Evolutionary conservation across 805 yeast species (phyloP), one percentile per base, ranked within the genome.

Genomic region (Candida krabiensis): DNA sequence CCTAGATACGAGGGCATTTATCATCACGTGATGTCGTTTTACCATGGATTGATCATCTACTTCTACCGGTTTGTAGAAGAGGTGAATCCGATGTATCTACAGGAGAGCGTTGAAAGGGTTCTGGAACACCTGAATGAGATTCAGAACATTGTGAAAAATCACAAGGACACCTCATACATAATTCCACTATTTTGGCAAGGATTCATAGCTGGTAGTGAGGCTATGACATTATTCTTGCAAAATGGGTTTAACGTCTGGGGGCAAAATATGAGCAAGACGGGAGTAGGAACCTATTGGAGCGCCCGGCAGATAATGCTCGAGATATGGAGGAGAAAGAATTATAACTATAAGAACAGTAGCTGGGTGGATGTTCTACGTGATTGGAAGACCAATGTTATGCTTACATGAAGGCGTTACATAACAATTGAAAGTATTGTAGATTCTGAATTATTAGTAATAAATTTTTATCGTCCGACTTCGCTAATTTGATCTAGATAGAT

Each of bases 131-230:
- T 87, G 47, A 79, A 82, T 51, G 67, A 71, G 39, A 74, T 88
- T 38, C 85, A 80, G 40, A 55, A 59, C 28, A 64, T 86, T 33
- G 78, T 82, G 23, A 72, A 73, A 5, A 44, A 54, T 21, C 53
- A 61, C 38, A 63, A 70, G 15, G 79, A 76, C 18, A 79, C 82
- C 1, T 55, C 60, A 3, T 73, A 83, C 15, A 78, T 79, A 35
- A 77, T 83, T 24, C 96, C 96, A 4, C 64, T 86, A 23, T 79
- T 86, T 50, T 88, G 96, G 93, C 91, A 85, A 54, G 95, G 93
- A 0, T 88, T 88, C 49, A 82, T 88, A 30, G 89, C 91, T 1
- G 96, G 95, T 0, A 83, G 93, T 52, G 88, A 85, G 44, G 83
- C 89, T 9, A 73, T 76, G 42, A 76, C 81, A 5, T 50, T 60